Base-by-base conservation (phyloP, 257 asterid genomes). In the Osmanthus fragrans region DNA sequence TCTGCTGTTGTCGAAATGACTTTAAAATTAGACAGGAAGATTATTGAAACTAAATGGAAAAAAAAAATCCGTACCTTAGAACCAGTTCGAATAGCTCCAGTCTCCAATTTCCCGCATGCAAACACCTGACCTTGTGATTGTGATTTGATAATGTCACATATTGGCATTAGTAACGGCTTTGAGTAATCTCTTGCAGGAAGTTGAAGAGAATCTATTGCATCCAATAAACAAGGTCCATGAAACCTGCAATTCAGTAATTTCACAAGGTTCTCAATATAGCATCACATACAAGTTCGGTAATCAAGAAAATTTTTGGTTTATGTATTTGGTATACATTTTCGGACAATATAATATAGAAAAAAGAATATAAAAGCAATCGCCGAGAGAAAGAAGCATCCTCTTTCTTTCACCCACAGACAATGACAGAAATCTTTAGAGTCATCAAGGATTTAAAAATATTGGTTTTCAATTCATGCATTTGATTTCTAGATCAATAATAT, bases 151-250 rank as follows among this genome's bases (percentile, higher is more conserved):
- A 96, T 88, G 88, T 96, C 99, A 72, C 97, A 91, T 29, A 96
- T 84, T 11, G 99, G 99, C 90, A 96, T 78, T 30, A 89, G 74
- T 54, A 93, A 77, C 13, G 99, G 97, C 83, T 87, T 93, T 40
- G 92, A 84, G 82, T 87, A 93, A 79, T 96, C 96, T 80, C 99
- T 90, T 30, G 76, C 80, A 73, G 96, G 98, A 86, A 91, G 96
- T 79, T 84, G 91, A 82, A 96, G 89, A 72, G 94, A 93, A 90
- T 96, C 99, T 70, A 93, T 90, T 68, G 95, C 96, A 70, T 96
- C 97, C 90, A 96, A 78, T 54, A 96, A 86, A 84, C 82, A 84
- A 80, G 90, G 90, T 76, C 99, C 99, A 77, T 70, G 85, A 84
- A 68, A 93, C 99, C 99, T 93, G 90, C 82, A 83, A 82, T 77